phyloP scores from a whole-genome alignment of 2,329 filamentous ascomycete species.

The Clonostachys chloroleuca region DNA sequence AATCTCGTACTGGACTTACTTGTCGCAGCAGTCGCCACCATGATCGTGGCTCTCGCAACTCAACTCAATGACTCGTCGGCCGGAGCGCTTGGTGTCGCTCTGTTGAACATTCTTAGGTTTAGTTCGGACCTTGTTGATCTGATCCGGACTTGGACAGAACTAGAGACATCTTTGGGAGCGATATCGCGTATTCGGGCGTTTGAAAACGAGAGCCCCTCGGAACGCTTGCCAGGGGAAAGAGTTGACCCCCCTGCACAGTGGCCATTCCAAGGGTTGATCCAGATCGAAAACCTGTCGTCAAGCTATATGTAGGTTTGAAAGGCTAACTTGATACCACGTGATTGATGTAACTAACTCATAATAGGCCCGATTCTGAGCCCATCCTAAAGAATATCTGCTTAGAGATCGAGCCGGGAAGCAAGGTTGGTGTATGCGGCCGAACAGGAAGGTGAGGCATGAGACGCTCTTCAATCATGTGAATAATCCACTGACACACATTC shows the following conservation, averaged over 20 bases:
- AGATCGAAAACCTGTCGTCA: constrained; percentile 16
- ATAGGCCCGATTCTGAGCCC: not conserved
- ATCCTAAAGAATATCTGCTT: constrained; percentile 14
- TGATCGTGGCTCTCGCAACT: constrained; percentile 40
- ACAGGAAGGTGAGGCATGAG: constrained; percentile 17
- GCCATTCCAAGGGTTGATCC: constrained; percentile 16
- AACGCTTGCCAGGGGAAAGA: constrained; percentile 8
- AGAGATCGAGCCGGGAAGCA: constrained; percentile 19
- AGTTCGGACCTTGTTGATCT: constrained; percentile 13
- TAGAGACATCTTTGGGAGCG: constrained; percentile 20
- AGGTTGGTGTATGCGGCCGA: constrained; percentile 27
- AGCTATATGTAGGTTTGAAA: constrained; percentile 12
- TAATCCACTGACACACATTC: not conserved
- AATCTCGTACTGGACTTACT: constrained; percentile 41
- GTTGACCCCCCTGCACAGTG: constrained; percentile 10
- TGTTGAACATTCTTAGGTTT: constrained; percentile 30
- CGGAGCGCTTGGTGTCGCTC: constrained; percentile 25
- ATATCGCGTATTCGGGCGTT: constrained; percentile 17
- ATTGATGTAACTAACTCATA: no score
- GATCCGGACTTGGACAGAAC: constrained; percentile 21
- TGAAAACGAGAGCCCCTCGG: constrained; percentile 8
- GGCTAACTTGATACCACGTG: no score
- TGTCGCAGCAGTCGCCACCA: constrained; percentile 37
- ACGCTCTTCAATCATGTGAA: no score
- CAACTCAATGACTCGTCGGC: constrained; percentile 20